Percentiles rank a stretch among this genome's conserved stretches.
These are phyloP conservation scores for Scalesia atractyloides DNA, from an alignment of 129 eudicot species.

Conservation along the genomic window DNA sequence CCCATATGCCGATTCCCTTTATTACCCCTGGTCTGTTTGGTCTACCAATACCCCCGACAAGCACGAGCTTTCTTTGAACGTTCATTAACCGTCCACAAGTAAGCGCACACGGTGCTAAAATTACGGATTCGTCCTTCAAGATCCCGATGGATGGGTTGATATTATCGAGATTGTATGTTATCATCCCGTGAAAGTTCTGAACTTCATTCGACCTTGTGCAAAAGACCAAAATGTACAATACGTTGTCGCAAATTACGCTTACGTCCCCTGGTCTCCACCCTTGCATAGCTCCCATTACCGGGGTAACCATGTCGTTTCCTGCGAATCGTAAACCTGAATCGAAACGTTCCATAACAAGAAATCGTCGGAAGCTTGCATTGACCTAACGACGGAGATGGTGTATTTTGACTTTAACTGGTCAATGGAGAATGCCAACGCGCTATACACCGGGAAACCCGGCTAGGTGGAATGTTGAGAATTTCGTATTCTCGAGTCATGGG, in stretches of 20 bases:
- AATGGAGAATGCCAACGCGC: conserved; percentile 48
- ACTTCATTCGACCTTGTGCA: conserved; percentile 30
- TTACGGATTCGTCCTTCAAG: conserved; percentile 29
- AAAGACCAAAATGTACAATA: conserved; percentile 45
- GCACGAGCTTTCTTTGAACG: conserved; percentile 43
- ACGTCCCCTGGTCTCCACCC: conserved; percentile 62
- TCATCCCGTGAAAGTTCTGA: conserved; percentile 37
- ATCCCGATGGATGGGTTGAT: conserved; percentile 4
- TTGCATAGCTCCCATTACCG: conserved; percentile 32
- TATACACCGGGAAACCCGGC: conserved; percentile 34
- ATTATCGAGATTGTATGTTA: conserved; percentile 31
- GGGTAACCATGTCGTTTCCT: conserved; percentile 43
- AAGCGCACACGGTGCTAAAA: conserved; percentile 46
- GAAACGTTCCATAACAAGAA: conserved; percentile 35
- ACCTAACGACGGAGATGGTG: conserved; percentile 40
- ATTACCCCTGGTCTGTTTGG: conserved; percentile 42
- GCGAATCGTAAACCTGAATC: conserved; percentile 41
- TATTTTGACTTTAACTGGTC: conserved; percentile 36
- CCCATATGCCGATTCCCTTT: conserved; percentile 59
- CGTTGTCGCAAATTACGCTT: conserved; percentile 39
- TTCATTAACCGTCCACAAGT: conserved; percentile 56
- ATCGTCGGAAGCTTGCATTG: conserved; percentile 44
- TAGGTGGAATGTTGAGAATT: conserved; percentile 37
- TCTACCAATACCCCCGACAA: conserved; percentile 60
- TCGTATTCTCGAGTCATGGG: conserved; percentile 36